Percentiles rank a stretch among this genome's conserved stretches.
phyloP scores from a whole-genome alignment of 441 rosid genomes.

The Erodium moschatum region DNA sequence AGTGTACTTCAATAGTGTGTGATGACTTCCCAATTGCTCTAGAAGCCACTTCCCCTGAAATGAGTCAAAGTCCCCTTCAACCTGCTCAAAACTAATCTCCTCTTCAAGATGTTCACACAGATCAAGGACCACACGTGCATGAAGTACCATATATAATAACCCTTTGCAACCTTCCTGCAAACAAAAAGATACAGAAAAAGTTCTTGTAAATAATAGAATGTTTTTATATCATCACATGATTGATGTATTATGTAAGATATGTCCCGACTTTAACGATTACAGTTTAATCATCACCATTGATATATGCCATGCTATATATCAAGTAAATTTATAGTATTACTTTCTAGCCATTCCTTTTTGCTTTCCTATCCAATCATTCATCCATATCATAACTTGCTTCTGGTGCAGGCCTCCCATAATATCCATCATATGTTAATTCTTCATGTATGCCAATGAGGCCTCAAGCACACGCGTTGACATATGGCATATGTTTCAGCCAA shows the following conservation, averaged over 20 bases:
- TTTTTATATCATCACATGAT: not conserved
- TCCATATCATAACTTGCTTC: not conserved
- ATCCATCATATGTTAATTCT: not conserved
- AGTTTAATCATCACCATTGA: not conserved
- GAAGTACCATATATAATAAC: constrained; percentile 88
- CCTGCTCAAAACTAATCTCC: constrained; percentile 86
- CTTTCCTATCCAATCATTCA: not conserved
- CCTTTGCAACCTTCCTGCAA: constrained; percentile 96
- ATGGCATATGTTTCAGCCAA: not conserved
- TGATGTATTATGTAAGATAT: not conserved
- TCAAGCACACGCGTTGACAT: not conserved
- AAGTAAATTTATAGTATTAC: not conserved
- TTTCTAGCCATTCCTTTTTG: not conserved
- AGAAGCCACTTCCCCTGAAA: constrained; percentile 87
- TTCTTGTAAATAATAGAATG: not conserved
- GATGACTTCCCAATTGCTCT: constrained; percentile 84
- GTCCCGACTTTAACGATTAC: not conserved
- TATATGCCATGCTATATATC: not conserved
- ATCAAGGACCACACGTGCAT: constrained; percentile 87
- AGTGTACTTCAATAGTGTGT: constrained; percentile 71
- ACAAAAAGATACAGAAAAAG: constrained; percentile 16
- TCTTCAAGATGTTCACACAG: constrained; percentile 67
- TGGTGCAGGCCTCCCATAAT: not conserved
- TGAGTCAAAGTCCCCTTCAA: constrained; percentile 87
- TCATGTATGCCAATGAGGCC: not conserved